Evolutionary conservation across 108 stramenopile genomes (phyloP).

Genomic region (Thalassiosira profunda): DNA sequence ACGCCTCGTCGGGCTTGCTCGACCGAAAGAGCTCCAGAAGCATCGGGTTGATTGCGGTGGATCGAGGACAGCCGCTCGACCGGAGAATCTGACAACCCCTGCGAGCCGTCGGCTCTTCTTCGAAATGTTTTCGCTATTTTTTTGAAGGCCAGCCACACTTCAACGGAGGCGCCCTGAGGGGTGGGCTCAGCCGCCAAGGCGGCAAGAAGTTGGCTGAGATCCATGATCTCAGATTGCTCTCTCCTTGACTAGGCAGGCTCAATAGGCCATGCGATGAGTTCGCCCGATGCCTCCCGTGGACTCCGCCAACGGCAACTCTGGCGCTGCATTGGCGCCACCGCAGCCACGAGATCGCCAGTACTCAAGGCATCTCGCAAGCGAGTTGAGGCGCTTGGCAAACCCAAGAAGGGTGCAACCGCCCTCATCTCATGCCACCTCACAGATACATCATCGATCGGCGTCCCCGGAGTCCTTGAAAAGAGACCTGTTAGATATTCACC

Average conservation of each 20-base stretch:
- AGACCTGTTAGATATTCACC: slow-evolving; percentile 5
- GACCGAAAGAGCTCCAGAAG: slow-evolving; percentile 18
- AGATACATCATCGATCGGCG: neutral
- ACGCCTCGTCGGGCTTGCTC: neutral
- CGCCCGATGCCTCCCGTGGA: neutral
- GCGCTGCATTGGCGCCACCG: neutral
- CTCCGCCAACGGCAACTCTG: neutral
- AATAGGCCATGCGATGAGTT: too few relatives aligned
- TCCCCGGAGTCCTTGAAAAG: neutral
- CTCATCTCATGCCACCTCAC: neutral
- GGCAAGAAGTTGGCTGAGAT: too few relatives aligned
- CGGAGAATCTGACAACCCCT: too few relatives aligned
- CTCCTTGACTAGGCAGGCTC: too few relatives aligned
- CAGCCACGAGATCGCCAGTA: neutral
- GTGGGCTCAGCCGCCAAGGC: too few relatives aligned
- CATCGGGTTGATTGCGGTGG: neutral
- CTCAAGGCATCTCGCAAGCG: neutral
- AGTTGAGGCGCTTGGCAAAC: neutral
- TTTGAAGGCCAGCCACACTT: too few relatives aligned
- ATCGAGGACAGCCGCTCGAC: slow-evolving; percentile 8
- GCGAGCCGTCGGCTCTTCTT: neutral
- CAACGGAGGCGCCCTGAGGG: too few relatives aligned
- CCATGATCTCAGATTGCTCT: too few relatives aligned
- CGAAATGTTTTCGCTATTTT: neutral
- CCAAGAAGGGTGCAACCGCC: neutral